A percentile compares a stretch with the other conserved stretches of the same genome.
Evolutionary conservation across 805 yeast genomes (phyloP).

Genomic region (Saccharomyces paradoxus): DNA sequence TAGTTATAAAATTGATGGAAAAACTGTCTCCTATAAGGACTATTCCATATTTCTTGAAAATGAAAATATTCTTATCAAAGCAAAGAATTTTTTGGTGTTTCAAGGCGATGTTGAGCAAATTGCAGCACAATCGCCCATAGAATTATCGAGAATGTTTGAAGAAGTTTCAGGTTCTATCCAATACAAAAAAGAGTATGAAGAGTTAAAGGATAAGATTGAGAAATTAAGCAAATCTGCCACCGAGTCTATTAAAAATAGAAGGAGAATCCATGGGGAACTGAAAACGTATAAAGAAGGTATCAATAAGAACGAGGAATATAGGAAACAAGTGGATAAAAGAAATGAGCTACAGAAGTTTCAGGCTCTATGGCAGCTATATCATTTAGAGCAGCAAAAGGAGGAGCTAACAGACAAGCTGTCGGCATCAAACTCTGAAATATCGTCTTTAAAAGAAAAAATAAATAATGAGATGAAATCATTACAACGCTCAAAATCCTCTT

Average conservation of each 20-base stretch:
- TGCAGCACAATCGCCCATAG: constrained; percentile 77
- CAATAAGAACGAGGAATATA: constrained; percentile 61
- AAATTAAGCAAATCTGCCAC: constrained; percentile 57
- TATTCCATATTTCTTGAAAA: constrained; percentile 59
- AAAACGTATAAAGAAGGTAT: constrained; percentile 72
- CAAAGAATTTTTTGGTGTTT: constrained; percentile 84
- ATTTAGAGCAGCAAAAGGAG: constrained; percentile 38
- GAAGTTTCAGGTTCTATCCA: constrained; percentile 77
- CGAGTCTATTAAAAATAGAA: constrained; percentile 56
- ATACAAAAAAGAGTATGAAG: constrained; percentile 56
- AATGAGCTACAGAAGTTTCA: constrained; percentile 39
- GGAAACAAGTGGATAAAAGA: constrained; percentile 44
- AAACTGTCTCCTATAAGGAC: constrained; percentile 50
- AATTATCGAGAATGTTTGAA: constrained; percentile 68
- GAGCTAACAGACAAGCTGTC: constrained; percentile 18
- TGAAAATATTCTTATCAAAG: constrained; percentile 80
- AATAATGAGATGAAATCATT: constrained; percentile 33
- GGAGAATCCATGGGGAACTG: constrained; percentile 63
- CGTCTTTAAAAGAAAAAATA: constrained; percentile 30
- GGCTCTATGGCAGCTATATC: constrained; percentile 58
- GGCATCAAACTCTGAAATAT: constrained; percentile 22
- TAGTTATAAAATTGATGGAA: constrained; percentile 58
- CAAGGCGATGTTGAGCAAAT: constrained; percentile 95
- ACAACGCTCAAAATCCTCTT: constrained; percentile 34
- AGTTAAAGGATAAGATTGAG: constrained; percentile 54